Evolutionary conservation across 2,329 filamentous ascomycete genomes (phyloP).

Genomic region (Xylaria multiplex): DNA sequence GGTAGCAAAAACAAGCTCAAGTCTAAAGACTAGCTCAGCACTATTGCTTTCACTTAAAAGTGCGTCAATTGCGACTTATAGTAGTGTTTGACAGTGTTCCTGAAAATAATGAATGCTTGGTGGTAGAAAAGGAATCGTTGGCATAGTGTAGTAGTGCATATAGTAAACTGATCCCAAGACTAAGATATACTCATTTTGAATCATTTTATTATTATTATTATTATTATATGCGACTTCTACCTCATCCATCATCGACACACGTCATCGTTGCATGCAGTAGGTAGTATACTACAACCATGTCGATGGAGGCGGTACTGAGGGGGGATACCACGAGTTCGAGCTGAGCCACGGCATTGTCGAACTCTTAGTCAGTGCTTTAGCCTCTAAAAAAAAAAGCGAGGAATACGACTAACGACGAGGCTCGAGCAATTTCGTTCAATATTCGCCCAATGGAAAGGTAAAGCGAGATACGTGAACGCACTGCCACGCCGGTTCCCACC

Average conservation of each 20-base stretch:
- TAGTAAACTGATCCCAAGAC: not conserved
- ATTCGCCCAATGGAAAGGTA: slow-evolving; percentile 20
- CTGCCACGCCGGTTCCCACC: slow-evolving; percentile 12
- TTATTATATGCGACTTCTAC: not conserved
- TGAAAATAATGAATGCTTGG: not conserved
- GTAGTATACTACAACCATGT: too few relatives aligned
- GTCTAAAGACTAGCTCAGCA: too few relatives aligned
- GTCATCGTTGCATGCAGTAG: not conserved
- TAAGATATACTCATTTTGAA: slow-evolving; percentile 3
- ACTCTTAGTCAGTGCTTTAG: too few relatives aligned
- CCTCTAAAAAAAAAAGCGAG: slow-evolving; percentile 13
- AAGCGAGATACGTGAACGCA: slow-evolving; percentile 23
- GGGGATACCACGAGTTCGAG: too few relatives aligned
- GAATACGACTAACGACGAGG: slow-evolving; percentile 19
- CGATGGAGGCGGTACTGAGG: too few relatives aligned
- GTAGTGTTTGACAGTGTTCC: too few relatives aligned
- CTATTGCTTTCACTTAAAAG: too few relatives aligned
- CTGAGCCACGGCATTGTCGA: too few relatives aligned
- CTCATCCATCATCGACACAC: not conserved
- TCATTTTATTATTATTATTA: slow-evolving; percentile 20
- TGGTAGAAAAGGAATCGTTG: not conserved
- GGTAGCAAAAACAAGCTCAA: not conserved
- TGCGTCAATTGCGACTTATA: too few relatives aligned
- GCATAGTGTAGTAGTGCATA: not conserved
- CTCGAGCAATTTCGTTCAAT: not conserved